Conservation (phyloP, 192 early-diverging fungal species). For the Gamsiella multidivaricata region DNA sequence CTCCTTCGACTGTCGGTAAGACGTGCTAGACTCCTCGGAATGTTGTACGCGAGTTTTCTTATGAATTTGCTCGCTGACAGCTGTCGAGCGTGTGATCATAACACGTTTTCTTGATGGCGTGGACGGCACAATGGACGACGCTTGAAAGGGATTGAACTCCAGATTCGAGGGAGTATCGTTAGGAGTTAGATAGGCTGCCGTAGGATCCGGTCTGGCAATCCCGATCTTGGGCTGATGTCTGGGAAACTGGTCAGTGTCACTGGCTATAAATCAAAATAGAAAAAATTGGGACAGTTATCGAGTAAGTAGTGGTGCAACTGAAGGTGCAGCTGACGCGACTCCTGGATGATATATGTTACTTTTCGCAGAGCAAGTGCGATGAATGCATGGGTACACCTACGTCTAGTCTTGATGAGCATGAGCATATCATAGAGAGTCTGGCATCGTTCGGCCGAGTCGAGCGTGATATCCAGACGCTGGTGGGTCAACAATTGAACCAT, state of each 20-base stretch:
- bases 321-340: background rate
- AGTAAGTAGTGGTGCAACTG: background rate
- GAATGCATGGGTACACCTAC: slow-evolving; percentile 20
- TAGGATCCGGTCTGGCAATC: slow-evolving; percentile 26
- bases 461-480: slow-evolving; percentile 25
- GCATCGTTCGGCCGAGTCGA: slow-evolving; percentile 5
- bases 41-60: slow-evolving; percentile 17
- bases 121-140: background rate
- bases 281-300: background rate
- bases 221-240: slow-evolving; percentile 28
- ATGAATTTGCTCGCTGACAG: slow-evolving; percentile 3
- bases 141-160: background rate
- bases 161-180: slow-evolving; percentile 16
- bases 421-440: slow-evolving; percentile 17
- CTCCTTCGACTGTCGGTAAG: slow-evolving; percentile 8
- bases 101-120: background rate
- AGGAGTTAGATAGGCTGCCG: slow-evolving; percentile 23
- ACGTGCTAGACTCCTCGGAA: background rate
- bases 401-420: slow-evolving; percentile 16
- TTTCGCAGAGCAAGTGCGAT: too few relatives aligned
- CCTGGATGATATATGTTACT: background rate
- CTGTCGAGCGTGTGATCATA: background rate
- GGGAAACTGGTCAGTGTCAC: slow-evolving; percentile 14
- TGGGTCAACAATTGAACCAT: slow-evolving; percentile 27
- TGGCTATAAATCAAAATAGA: slow-evolving; percentile 1